Percentiles rank a stretch among this genome's conserved stretches.
These are phyloP conservation scores for Turritis glabra DNA, from an alignment of 345 rosid species.

Conservation along the genomic window DNA sequence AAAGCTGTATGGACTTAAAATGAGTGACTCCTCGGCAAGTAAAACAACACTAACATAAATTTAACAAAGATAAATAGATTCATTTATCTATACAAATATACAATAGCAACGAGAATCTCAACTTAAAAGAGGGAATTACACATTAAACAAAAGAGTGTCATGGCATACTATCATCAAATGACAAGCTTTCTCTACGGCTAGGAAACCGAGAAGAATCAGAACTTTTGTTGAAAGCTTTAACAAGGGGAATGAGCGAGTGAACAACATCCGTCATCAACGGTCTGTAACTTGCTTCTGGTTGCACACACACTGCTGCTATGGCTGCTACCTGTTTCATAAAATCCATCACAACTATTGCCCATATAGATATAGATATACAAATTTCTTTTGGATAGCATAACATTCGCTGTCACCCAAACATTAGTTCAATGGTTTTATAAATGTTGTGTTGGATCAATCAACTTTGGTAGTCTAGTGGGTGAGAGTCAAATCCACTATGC, in stretches of 20 bases:
- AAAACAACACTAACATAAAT: not conserved
- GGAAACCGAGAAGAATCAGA: constrained; percentile 37
- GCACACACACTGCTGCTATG: constrained; percentile 91
- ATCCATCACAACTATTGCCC: not conserved
- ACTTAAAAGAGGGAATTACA: not conserved
- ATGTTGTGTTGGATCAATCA: not conserved
- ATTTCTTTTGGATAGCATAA: not conserved
- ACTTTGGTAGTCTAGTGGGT: not conserved
- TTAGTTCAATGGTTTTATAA: not conserved
- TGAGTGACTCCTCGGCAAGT: not conserved
- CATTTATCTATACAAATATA: not conserved
- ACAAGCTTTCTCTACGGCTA: constrained; percentile 28
- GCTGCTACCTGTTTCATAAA: constrained; percentile 67
- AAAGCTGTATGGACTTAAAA: not conserved
- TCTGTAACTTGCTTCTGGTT: constrained; percentile 84
- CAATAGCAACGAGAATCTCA: not conserved
- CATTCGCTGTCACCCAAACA: not conserved
- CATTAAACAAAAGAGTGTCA: not conserved
- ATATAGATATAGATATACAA: not conserved
- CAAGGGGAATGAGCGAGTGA: constrained; percentile 81
- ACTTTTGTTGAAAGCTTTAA: constrained; percentile 50
- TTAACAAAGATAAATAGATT: not conserved
- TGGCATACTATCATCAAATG: constrained; percentile 1
- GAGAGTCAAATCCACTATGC: not conserved
- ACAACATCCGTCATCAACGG: constrained; percentile 96